phyloP scores from a whole-genome alignment of 2,329 filamentous ascomycete species.

The Pezicula carpinea region DNA sequence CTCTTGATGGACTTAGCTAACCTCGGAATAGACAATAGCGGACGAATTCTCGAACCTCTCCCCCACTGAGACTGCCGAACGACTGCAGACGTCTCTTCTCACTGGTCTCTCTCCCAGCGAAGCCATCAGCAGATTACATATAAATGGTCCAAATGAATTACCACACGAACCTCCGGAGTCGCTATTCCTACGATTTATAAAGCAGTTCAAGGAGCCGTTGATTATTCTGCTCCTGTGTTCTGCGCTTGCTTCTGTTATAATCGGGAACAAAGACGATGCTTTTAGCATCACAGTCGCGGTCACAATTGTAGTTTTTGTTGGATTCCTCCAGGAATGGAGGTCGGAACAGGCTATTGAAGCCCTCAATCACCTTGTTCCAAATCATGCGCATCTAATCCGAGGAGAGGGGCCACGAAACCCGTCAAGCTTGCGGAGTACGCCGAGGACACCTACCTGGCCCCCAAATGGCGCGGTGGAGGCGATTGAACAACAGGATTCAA shows the following conservation, averaged over 20 bases:
- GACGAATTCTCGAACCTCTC: conserved; percentile 64
- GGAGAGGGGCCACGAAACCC: conserved; percentile 18
- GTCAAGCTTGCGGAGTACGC: conserved; percentile 15
- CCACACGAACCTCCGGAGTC: conserved; percentile 92
- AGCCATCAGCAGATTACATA: conserved; percentile 72
- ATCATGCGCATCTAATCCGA: conserved; percentile 92
- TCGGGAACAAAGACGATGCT: conserved; percentile 93
- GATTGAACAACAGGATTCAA: conserved; percentile 21
- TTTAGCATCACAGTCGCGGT: conserved; percentile 94
- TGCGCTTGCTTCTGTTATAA: conserved; percentile 79
- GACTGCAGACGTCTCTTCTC: conserved; percentile 75
- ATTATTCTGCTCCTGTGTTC: conserved; percentile 90
- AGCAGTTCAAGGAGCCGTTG: conserved; percentile 94
- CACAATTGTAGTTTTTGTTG: conserved; percentile 93
- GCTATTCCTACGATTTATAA: conserved; percentile 88
- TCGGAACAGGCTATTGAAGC: conserved; percentile 98
- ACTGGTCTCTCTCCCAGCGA: conserved; percentile 78
- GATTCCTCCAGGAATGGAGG: conserved; percentile 94
- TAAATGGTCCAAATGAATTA: conserved; percentile 88
- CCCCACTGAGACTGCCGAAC: conserved; percentile 71
- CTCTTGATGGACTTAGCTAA: conserved; percentile 9
- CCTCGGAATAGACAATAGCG: conserved; percentile 34
- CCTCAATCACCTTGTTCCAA: conserved; percentile 86
- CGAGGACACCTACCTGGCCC: conserved; percentile 43
- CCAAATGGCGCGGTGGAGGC: conserved; percentile 26